Evolutionary conservation across 2,329 filamentous ascomycete species (phyloP).

Genomic region (Pseudopithomyces maydicus): DNA sequence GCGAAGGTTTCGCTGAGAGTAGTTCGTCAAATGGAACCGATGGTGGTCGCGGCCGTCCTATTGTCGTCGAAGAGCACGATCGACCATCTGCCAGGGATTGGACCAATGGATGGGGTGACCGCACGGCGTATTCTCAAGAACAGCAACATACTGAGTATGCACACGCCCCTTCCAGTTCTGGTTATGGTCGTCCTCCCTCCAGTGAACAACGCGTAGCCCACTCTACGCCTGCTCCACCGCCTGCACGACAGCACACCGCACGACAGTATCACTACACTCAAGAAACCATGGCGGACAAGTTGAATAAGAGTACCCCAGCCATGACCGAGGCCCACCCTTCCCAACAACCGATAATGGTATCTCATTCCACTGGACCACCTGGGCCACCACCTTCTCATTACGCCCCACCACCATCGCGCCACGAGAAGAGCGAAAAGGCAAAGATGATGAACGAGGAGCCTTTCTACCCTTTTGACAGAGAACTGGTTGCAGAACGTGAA

Average conservation of each 20-base stretch:
- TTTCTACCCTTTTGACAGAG: constrained; percentile 80
- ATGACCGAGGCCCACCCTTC: constrained; percentile 45
- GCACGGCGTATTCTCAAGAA: constrained; percentile 29
- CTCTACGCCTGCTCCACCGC: constrained; percentile 18
- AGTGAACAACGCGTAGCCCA: constrained; percentile 30
- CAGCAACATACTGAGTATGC: constrained; percentile 28
- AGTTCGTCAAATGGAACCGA: constrained; percentile 39
- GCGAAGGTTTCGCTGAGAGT: constrained; percentile 45
- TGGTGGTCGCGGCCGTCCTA: constrained; percentile 52
- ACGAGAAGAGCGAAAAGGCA: constrained; percentile 73
- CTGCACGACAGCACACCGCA: constrained; percentile 33
- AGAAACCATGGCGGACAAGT: constrained; percentile 34
- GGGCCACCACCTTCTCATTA: constrained; percentile 31
- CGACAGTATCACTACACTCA: constrained; percentile 38
- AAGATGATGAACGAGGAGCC: constrained; percentile 83
- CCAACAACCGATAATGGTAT: constrained; percentile 25
- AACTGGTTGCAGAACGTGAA: constrained; percentile 82
- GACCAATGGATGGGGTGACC: constrained; percentile 29
- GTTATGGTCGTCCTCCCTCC: constrained; percentile 25
- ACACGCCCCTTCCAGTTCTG: constrained; percentile 17
- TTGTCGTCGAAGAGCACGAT: constrained; percentile 52
- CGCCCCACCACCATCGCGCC: constrained; percentile 20
- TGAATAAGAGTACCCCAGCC: constrained; percentile 23
- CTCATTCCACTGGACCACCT: constrained; percentile 22
- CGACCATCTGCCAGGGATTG: constrained; percentile 31